phyloP scores from a whole-genome alignment of 257 asterid genomes.

The Jacaranda copaia region DNA sequence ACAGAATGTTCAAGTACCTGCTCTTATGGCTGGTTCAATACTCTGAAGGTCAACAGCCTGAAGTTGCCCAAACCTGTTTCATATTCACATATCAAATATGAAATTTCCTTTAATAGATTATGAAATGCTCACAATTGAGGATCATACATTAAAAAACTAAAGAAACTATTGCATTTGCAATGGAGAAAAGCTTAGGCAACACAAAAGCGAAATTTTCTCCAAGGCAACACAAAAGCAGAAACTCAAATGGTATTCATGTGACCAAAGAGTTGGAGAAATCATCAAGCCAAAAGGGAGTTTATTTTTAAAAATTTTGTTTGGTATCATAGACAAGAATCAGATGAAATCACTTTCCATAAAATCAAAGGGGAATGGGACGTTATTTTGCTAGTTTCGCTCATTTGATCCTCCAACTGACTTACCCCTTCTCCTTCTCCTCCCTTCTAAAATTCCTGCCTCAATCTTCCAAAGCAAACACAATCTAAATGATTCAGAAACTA shows the following conservation, averaged over 20 bases:
- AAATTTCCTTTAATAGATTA: neutral
- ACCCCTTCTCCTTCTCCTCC: neutral
- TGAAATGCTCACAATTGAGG: neutral
- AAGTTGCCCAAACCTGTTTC: slow-evolving; percentile 80
- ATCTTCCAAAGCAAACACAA: neutral
- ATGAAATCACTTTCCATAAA: neutral
- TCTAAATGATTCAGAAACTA: neutral
- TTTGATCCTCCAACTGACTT: neutral
- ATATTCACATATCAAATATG: neutral
- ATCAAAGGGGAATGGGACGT: neutral
- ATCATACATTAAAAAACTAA: neutral
- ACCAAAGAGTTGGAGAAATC: neutral
- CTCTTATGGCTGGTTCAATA: slow-evolving; percentile 86
- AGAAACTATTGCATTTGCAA: neutral
- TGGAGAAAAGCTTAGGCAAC: neutral
- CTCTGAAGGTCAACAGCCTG: slow-evolving; percentile 87
- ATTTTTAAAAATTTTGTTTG: neutral
- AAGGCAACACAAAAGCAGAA: neutral
- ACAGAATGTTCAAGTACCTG: slow-evolving; percentile 52
- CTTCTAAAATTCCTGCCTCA: neutral
- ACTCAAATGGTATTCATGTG: neutral
- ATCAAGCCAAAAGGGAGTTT: neutral
- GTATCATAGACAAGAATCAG: neutral
- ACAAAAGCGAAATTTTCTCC: too few species aligned
- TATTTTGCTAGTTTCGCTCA: neutral